Evolutionary conservation across 2,329 filamentous ascomycete genomes (phyloP), one percentile per base, ranked within the genome.

Genomic region (Coleophoma eucalyptorum): DNA sequence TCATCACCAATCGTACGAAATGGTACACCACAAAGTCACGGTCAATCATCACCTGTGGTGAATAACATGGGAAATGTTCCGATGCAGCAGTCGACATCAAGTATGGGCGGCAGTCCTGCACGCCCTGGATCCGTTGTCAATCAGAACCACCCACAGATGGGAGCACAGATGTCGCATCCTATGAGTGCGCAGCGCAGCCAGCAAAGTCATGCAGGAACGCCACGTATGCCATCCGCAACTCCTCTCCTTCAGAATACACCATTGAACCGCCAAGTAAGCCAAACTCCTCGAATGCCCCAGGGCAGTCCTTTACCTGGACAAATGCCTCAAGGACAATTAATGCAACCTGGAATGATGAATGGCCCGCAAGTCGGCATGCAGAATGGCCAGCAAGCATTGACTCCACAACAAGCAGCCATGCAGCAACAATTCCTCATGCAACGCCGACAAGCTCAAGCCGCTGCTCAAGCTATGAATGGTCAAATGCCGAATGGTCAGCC

Each of bases 1-100:
- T 84, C 84, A 8, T 90, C 88, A n/a, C 88, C 89, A 0, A 72
- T 83, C 51, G 68, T 79, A 19, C 76, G 80, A 13, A 83, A 87
- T 58, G 80, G 79, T 19, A 86, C 83, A 1, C 83, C 83, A 12
- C 81, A 83, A 50, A 81, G 79, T 50, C 79, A 44, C 16, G 81
- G 70, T 84, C 82, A 34, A 81, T 86, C 83, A 5, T 86, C 83
- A 1, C 84, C 83, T 8, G 84, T 81, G 74, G 77, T 82, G n/a
- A 77, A 77, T 34, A 61, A 58, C 34, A 62, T 65, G 52, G 58
- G 55, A 7, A 60, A 62, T 53, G 78, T 79, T 21, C 71, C 80
- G 0, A 87, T 87, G 83, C 81, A 85, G 55, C 76, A 78, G 34
- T 83, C 81, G 26, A 81, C 79, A 45, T 87, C 86, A 1, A 85